These are phyloP conservation scores for Globisporangium emineosum DNA, from an alignment of 352 stramenopile genomes.

Conservation along the genomic window DNA sequence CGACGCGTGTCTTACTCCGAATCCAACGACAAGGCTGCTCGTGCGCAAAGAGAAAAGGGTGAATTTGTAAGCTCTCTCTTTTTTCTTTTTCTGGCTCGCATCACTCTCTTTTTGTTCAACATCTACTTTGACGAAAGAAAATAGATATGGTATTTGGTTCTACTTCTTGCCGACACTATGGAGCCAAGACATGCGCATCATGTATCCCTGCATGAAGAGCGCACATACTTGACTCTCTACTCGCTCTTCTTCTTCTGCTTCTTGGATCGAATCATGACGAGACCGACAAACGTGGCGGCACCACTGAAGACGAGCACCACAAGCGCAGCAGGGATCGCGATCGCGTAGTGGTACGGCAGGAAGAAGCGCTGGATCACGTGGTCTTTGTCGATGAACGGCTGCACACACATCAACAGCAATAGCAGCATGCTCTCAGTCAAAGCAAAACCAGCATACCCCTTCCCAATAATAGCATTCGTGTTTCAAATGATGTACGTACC, in stretches of 20 bases:
- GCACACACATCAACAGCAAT: constrained; percentile 3
- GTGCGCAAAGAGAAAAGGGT: background rate
- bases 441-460: background rate
- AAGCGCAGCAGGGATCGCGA: constrained; percentile 81
- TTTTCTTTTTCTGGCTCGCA: background rate
- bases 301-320: constrained; percentile 84
- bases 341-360: constrained; percentile 86
- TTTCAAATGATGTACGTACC: constrained; percentile 33
- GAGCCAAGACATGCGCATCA: too few relatives aligned
- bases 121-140: constrained; percentile 12
- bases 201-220: background rate
- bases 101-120: constrained; percentile 8
- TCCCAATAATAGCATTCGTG: background rate
- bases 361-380: constrained; percentile 84
- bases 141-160: constrained; percentile 13
- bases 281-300: constrained; percentile 82
- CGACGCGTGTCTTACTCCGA: background rate
- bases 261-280: constrained; percentile 89
- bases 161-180: background rate
- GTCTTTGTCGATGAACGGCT: constrained; percentile 86
- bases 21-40: background rate
- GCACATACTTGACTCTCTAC: background rate
- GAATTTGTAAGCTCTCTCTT: background rate
- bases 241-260: constrained; percentile 58
- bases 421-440: background rate